phyloP scores from a whole-genome alignment of 768 basidiomycete genomes.

The Amanita thiersii region DNA sequence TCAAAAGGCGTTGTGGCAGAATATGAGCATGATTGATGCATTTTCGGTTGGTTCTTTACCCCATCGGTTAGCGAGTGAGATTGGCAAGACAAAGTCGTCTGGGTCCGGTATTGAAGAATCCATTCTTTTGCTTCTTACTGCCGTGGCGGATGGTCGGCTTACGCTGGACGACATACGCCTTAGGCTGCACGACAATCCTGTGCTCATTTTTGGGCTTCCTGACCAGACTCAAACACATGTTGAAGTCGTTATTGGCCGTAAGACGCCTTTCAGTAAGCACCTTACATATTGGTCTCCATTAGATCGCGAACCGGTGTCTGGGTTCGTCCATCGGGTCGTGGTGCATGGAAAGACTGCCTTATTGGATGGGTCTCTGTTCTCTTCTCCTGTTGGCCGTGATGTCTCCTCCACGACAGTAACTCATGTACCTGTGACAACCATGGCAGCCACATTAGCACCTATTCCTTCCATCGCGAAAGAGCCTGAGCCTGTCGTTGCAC shows the following conservation, averaged over 20 bases:
- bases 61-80: conserved; percentile 60
- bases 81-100: conserved; percentile 51
- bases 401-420: conserved; percentile 54
- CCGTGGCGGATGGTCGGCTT: conserved; percentile 71
- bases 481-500: not conserved
- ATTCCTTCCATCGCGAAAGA: conserved; percentile 10
- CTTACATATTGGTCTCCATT: conserved; percentile 78
- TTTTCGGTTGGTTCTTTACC: conserved; percentile 89
- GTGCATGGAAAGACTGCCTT: conserved; percentile 84
- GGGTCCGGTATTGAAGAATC: conserved; percentile 83
- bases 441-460: conserved; percentile 2
- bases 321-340: conserved; percentile 84
- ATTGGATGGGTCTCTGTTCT: conserved; percentile 73
- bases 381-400: conserved; percentile 57
- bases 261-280: conserved; percentile 43
- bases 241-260: conserved; percentile 86
- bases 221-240: conserved; percentile 84
- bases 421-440: conserved; percentile 19
- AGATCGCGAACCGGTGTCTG: conserved; percentile 49
- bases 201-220: conserved; percentile 83
- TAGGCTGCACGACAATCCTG: conserved; percentile 89
- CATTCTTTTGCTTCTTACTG: conserved; percentile 79
- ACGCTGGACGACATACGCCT: conserved; percentile 74
- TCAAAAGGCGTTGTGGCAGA: conserved; percentile 80
- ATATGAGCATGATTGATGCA: conserved; percentile 76